Percentiles rank a stretch among this genome's conserved stretches.
Evolutionary conservation across 768 basidiomycete genomes (phyloP).

Genomic region (Tylopilus intermedius): DNA sequence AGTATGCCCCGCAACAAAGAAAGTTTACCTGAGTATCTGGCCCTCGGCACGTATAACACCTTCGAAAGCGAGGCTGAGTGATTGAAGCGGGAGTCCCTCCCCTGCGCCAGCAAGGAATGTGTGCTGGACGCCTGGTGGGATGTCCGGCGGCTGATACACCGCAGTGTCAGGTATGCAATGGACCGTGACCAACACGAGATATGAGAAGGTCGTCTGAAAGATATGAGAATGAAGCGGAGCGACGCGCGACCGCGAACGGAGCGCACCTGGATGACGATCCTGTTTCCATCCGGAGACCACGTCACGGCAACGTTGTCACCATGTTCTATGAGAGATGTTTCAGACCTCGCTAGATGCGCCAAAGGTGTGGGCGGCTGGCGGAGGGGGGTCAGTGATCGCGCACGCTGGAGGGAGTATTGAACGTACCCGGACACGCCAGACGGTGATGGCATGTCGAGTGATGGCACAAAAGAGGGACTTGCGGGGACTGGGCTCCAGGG

Average conservation of each 20-base stretch:
- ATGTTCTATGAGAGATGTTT: constrained; percentile 73
- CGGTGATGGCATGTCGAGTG: constrained; percentile 62
- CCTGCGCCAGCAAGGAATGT: constrained; percentile 76
- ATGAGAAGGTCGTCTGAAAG: constrained; percentile 70
- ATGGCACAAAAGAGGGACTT: constrained; percentile 76
- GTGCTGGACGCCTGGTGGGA: constrained; percentile 46
- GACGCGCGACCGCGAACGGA: not conserved
- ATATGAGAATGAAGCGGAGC: not conserved
- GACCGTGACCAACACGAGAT: constrained; percentile 70
- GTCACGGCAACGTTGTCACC: constrained; percentile 71
- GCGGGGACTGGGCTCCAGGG: constrained; percentile 59
- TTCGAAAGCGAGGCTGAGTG: constrained; percentile 68
- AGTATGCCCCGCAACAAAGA: not conserved
- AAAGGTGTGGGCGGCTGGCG: constrained; percentile 64
- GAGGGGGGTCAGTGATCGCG: not conserved
- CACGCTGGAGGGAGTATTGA: not conserved
- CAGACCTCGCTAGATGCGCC: constrained; percentile 70
- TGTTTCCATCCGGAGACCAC: constrained; percentile 81
- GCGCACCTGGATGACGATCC: constrained; percentile 75
- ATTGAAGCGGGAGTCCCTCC: constrained; percentile 67
- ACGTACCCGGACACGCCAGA: constrained; percentile 81
- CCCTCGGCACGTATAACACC: constrained; percentile 81
- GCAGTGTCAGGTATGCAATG: constrained; percentile 50
- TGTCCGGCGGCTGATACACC: constrained; percentile 52
- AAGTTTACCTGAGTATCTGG: constrained; percentile 55